These are phyloP conservation scores for Candida ipomoeae DNA, from an alignment of 805 yeast genomes.

Conservation along the genomic window DNA sequence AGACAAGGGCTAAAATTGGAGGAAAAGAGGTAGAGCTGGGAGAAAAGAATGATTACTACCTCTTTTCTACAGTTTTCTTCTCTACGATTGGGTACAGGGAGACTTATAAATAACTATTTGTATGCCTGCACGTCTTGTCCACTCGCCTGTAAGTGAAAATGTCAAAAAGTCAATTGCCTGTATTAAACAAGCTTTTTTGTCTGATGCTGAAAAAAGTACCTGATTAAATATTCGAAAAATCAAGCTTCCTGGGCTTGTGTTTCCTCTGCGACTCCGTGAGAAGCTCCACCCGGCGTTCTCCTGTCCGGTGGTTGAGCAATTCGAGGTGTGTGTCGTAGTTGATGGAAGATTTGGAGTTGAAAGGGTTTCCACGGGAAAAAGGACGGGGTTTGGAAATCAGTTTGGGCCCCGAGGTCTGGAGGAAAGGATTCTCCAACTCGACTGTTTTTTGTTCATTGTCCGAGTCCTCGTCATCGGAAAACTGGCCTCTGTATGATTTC, in stretches of 20 bases:
- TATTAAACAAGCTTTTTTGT: too few relatives aligned
- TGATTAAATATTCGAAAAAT: constrained; percentile 17
- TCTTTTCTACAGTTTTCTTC: too few relatives aligned
- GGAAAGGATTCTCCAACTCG: constrained; percentile 11
- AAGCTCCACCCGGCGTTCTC: constrained; percentile 28
- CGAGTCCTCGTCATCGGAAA: constrained; percentile 27
- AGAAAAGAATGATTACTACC: too few relatives aligned
- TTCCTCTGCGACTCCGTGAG: constrained; percentile 28
- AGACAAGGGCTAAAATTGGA: too few relatives aligned
- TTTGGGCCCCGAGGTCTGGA: neutral
- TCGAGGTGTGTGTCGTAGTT: constrained; percentile 38
- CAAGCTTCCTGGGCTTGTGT: constrained; percentile 37
- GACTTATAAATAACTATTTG: too few relatives aligned
- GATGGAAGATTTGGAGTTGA: constrained; percentile 14
- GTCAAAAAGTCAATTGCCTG: too few relatives aligned
- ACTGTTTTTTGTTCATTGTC: constrained; percentile 13
- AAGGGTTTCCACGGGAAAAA: constrained; percentile 23
- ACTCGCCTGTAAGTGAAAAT: too few relatives aligned
- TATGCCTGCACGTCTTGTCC: too few relatives aligned
- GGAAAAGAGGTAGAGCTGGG: too few relatives aligned
- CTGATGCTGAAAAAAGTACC: too few relatives aligned
- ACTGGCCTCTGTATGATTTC: constrained; percentile 25
- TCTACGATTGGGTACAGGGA: too few relatives aligned
- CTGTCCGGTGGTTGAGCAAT: constrained; percentile 39
- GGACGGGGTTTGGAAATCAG: neutral